Evolutionary conservation across 202 grass and related monocot genomes (phyloP).

Genomic region (Panicum virgatum): DNA sequence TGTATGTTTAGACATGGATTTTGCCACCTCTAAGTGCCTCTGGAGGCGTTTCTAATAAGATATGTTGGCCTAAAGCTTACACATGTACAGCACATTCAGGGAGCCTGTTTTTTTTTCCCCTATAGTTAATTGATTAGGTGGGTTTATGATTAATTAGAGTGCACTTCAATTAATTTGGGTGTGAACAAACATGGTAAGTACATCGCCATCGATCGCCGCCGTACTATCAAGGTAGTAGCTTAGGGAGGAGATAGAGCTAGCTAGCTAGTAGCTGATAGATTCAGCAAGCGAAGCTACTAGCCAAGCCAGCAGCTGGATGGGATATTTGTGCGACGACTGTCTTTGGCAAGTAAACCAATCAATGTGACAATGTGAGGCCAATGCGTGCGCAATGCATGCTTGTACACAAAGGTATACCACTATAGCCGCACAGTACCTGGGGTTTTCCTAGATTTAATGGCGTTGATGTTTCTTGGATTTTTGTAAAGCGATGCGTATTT

Average conservation of each 20-base stretch:
- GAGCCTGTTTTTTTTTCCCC: background rate
- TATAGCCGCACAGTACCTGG: background rate
- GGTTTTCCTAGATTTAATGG: background rate
- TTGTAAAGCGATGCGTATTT: background rate
- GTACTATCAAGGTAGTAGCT: background rate
- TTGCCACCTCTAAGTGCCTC: too few relatives aligned
- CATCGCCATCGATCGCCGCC: background rate
- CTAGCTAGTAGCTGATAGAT: background rate
- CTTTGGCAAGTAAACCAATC: constrained; percentile 15
- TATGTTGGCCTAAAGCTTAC: background rate
- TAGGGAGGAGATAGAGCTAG: too few relatives aligned
- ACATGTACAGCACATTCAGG: background rate
- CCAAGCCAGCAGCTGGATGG: background rate
- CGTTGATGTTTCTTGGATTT: background rate
- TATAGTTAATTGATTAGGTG: background rate
- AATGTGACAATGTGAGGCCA: constrained; percentile 11
- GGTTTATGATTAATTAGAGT: background rate
- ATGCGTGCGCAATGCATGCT: constrained; percentile 23
- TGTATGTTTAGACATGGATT: too few relatives aligned
- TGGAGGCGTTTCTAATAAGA: too few relatives aligned
- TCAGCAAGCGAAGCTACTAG: constrained; percentile 17
- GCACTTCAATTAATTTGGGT: background rate
- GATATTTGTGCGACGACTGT: background rate
- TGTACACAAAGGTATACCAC: constrained; percentile 20
- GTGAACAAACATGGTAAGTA: constrained; percentile 8